phyloP scores from a whole-genome alignment of 345 rosid genomes.

The Physaria fendleri region DNA sequence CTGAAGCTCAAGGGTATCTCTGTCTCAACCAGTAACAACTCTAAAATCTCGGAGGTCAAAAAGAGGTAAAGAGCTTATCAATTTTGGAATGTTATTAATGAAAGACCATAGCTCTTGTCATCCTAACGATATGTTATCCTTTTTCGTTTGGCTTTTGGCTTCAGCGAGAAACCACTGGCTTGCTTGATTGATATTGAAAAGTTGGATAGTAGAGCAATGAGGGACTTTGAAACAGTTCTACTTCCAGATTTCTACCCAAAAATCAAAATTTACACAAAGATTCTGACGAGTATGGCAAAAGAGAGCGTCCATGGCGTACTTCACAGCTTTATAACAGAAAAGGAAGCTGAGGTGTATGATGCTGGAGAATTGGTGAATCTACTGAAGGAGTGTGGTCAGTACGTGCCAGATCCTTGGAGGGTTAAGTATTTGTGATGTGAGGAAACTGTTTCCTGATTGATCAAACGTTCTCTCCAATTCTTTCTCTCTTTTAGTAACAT shows the following conservation, averaged over 20 bases:
- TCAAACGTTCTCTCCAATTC: neutral
- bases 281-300: constrained; percentile 52
- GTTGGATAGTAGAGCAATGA: constrained; percentile 31
- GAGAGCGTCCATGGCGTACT: constrained; percentile 39
- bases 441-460: no score
- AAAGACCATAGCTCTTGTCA: neutral
- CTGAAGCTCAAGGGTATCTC: constrained; percentile 40
- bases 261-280: constrained; percentile 29
- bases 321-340: constrained; percentile 41
- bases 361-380: constrained; percentile 39
- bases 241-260: constrained; percentile 40
- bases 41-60: constrained; percentile 15
- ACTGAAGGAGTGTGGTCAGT: constrained; percentile 49
- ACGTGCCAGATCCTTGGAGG: constrained; percentile 39
- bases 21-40: constrained; percentile 23
- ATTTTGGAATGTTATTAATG: neutral
- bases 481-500: neutral
- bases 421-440: constrained; percentile 19
- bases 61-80: constrained; percentile 34
- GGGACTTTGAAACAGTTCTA: constrained; percentile 37
- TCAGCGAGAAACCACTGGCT: constrained; percentile 29
- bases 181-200: constrained; percentile 32
- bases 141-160: neutral
- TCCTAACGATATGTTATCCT: neutral
- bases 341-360: constrained; percentile 26